A percentile compares a stretch with the other conserved stretches of the same genome.
phyloP scores from a whole-genome alignment of 805 yeast species.

The Metschnikowia chrysomelidarum region DNA sequence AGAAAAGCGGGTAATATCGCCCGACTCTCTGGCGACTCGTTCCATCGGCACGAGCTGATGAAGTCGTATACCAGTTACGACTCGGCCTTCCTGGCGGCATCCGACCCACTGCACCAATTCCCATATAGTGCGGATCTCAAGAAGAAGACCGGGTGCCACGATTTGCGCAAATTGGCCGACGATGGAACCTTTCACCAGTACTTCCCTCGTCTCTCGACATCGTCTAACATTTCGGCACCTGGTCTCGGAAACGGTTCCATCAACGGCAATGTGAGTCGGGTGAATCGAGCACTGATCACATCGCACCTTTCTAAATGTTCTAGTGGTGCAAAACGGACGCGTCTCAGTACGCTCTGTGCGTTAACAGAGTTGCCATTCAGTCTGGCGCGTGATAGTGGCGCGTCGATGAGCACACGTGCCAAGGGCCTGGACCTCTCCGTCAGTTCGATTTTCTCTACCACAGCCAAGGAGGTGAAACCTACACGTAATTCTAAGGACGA shows the following conservation, averaged over 20 bases:
- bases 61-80: constrained; percentile 61
- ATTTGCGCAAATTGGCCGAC: constrained; percentile 38
- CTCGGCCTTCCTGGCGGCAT: constrained; percentile 45
- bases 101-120: constrained; percentile 3
- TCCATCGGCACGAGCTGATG: constrained; percentile 36
- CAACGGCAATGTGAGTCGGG: not conserved
- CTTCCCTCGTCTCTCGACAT: constrained; percentile 6
- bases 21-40: constrained; percentile 33
- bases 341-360: constrained; percentile 39
- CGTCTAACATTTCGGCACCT: constrained; percentile 9
- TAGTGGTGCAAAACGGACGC: constrained; percentile 25
- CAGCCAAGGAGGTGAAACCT: constrained; percentile 4
- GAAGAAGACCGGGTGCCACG: constrained; percentile 50
- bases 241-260: not conserved
- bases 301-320: constrained; percentile 23
- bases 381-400: constrained; percentile 15
- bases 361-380: constrained; percentile 40
- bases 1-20: constrained; percentile 22
- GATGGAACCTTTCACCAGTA: constrained; percentile 2
- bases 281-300: constrained; percentile 9
- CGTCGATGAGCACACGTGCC: constrained; percentile 8
- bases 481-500: not conserved
- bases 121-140: constrained; percentile 28
- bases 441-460: constrained; percentile 34
- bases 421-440: constrained; percentile 30